Percentiles rank a stretch among this genome's conserved stretches.
phyloP scores from a whole-genome alignment of 768 basidiomycete species.

The Xerocomellus intermedius region DNA sequence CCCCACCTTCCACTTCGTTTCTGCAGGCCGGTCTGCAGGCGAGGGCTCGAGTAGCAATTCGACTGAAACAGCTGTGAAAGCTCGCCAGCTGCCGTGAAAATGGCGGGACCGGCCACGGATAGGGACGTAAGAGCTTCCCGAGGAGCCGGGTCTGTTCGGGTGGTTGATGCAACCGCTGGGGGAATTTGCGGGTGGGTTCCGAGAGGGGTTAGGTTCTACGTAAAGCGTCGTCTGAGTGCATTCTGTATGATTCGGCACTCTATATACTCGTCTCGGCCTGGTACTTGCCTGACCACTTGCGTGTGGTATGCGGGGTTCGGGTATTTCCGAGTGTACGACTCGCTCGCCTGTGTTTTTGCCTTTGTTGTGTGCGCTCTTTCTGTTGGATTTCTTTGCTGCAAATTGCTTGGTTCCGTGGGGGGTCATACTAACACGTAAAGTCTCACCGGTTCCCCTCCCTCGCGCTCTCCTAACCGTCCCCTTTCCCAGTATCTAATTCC shows the following conservation, averaged over 20 bases:
- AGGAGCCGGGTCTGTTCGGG: slow-evolving; percentile 45
- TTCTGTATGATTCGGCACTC: too few relatives aligned
- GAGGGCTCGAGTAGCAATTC: slow-evolving; percentile 29
- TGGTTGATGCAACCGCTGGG: slow-evolving; percentile 65
- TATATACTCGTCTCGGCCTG: slow-evolving; percentile 6
- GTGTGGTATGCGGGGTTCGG: slow-evolving; percentile 26
- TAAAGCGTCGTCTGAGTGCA: slow-evolving; percentile 8
- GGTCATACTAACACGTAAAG: slow-evolving; percentile 12
- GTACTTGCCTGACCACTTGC: slow-evolving; percentile 21
- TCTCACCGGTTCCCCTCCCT: background rate
- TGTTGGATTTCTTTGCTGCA: slow-evolving; percentile 6
- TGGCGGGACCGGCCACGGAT: slow-evolving; percentile 56
- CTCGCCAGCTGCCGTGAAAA: slow-evolving; percentile 13
- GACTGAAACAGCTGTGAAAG: slow-evolving; percentile 40
- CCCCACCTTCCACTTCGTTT: slow-evolving; percentile 18
- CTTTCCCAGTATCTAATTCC: background rate
- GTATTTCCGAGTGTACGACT: slow-evolving; percentile 24
- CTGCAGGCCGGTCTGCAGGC: slow-evolving; percentile 9
- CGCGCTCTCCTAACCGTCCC: background rate
- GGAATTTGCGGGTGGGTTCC: slow-evolving; percentile 66
- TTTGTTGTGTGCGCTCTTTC: slow-evolving; percentile 21
- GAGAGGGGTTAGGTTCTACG: slow-evolving; percentile 48
- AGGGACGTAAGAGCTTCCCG: slow-evolving; percentile 43
- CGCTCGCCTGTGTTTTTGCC: slow-evolving; percentile 9
- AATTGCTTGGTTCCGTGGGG: slow-evolving; percentile 13